phyloP scores from a whole-genome alignment of 1,284 basidiomycete genomes.

The Microbotryum lychnidis-dioicae region DNA sequence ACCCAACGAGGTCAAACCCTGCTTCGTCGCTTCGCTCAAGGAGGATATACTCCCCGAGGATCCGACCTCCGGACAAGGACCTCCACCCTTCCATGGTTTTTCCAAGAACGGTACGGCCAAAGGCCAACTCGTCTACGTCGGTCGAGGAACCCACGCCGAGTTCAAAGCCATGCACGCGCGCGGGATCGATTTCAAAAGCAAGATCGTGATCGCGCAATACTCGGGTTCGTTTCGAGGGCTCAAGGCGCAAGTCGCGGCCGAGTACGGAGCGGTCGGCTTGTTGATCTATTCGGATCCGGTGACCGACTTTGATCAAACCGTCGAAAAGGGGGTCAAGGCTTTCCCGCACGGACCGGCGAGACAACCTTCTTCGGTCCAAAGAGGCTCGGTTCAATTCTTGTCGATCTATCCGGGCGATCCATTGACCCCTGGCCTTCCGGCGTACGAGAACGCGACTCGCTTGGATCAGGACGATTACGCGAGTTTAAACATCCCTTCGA shows the following conservation, averaged over 20 bases:
- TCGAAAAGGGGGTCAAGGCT: constrained; percentile 35
- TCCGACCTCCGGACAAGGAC: constrained; percentile 38
- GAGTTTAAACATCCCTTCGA: constrained; percentile 53
- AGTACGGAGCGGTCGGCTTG: constrained; percentile 57
- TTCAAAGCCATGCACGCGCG: constrained; percentile 55
- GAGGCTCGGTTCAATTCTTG: constrained; percentile 78
- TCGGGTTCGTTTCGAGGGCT: constrained; percentile 75
- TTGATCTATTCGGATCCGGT: constrained; percentile 80
- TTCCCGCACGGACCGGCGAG: constrained; percentile 82
- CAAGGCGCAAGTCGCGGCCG: constrained; percentile 71
- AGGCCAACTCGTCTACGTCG: constrained; percentile 69
- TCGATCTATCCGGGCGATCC: constrained; percentile 74
- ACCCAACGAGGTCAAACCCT: constrained; percentile 45
- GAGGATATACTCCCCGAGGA: constrained; percentile 45
- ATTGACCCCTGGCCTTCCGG: constrained; percentile 75
- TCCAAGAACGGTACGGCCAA: constrained; percentile 38
- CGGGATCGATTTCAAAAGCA: constrained; percentile 67
- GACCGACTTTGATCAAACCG: constrained; percentile 63
- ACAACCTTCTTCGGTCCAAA: constrained; percentile 68
- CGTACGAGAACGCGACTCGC: constrained; percentile 73
- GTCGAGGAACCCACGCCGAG: constrained; percentile 71
- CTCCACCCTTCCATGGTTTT: constrained; percentile 45
- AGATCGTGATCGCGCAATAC: constrained; percentile 77
- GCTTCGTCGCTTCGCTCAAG: constrained; percentile 53
- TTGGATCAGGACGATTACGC: constrained; percentile 19